Evolutionary conservation across 2,329 filamentous ascomycete species (phyloP), one percentile per base, ranked within the genome.

Genomic region (Colletotrichum trifolii): DNA sequence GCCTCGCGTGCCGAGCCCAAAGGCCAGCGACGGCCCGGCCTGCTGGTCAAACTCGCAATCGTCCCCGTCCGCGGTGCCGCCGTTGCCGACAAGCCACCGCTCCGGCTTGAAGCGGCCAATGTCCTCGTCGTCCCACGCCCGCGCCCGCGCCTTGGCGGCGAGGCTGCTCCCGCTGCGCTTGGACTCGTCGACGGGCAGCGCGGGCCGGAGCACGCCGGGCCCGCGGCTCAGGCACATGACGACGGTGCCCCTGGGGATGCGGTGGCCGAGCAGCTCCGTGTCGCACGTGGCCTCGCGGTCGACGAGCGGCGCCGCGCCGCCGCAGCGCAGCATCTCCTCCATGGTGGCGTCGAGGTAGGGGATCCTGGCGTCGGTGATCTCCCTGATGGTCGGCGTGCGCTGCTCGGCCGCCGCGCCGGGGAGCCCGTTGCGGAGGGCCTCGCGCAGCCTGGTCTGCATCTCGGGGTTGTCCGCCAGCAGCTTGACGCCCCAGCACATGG

Each of bases 291-390:
- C 67, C 4, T 68, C 69, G 8, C 78, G 74, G 7, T 73, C 68
- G 2, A 77, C 70, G 3, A 76, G 65, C 1, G 74, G 70, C 6
- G 71, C 69, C 2, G 76, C 72, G 11, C 72, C 70, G 6, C 71
- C 70, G n/a, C 67, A 71, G 2, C 79, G 74, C 2, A 79, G 66
- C 0, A 73, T 71, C 64, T 81, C 78, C 61, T 78, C 75, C 38
- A 80, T 68, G 7, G 75, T 71, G 8, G 77, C 77, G 17, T 80
- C 78, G 10, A 80, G 69, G 64, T 77, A 79, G 1, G 75, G 75
- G 1, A 78, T 62, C 39, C 38, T 57, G 1, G 68, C 57, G 2
- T 49, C 49, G 0, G 68, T 67, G 12, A 80, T 72, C 65, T 79
- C 78, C 1, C 67, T 45, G 34, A 71, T 69, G 0, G 70, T 72